phyloP scores from a whole-genome alignment of 345 rosid genomes.

The Punica granatum region DNA sequence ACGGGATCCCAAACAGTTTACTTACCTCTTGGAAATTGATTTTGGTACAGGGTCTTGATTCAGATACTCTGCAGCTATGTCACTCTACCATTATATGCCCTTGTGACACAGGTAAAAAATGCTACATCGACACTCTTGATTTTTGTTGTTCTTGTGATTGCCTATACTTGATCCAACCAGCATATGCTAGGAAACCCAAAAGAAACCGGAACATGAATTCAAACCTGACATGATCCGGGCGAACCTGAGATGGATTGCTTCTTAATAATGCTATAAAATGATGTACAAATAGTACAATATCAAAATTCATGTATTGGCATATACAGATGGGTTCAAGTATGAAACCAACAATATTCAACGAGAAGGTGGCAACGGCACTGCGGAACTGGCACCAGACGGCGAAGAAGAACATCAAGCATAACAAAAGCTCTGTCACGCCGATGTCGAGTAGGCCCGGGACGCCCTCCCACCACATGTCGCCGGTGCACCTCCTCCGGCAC shows the following conservation, averaged over 20 bases:
- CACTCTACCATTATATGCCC: constrained; percentile 90
- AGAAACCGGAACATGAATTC: too few relatives aligned
- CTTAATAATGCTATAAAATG: too few relatives aligned
- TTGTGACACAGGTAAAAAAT: constrained; percentile 72
- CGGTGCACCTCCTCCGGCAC: constrained; percentile 49
- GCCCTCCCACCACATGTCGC: constrained; percentile 53
- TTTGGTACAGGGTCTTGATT: constrained; percentile 45
- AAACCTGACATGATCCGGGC: too few relatives aligned
- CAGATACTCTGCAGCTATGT: constrained; percentile 90
- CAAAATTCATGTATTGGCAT: background rate
- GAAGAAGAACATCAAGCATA: constrained; percentile 53
- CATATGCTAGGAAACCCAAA: too few relatives aligned
- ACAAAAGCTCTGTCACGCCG: constrained; percentile 40
- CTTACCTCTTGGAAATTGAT: background rate
- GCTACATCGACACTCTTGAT: background rate
- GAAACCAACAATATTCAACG: constrained; percentile 84
- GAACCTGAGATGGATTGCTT: too few relatives aligned
- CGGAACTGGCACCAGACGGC: constrained; percentile 73
- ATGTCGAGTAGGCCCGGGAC: constrained; percentile 57
- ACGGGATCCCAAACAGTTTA: background rate
- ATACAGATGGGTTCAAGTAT: constrained; percentile 84
- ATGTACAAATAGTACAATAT: background rate
- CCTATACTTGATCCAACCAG: background rate
- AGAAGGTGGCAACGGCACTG: constrained; percentile 56
- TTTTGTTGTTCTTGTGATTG: background rate